Conservation (phyloP, 2,329 filamentous ascomycete genomes). For the Macrophomina phaseolina region DNA sequence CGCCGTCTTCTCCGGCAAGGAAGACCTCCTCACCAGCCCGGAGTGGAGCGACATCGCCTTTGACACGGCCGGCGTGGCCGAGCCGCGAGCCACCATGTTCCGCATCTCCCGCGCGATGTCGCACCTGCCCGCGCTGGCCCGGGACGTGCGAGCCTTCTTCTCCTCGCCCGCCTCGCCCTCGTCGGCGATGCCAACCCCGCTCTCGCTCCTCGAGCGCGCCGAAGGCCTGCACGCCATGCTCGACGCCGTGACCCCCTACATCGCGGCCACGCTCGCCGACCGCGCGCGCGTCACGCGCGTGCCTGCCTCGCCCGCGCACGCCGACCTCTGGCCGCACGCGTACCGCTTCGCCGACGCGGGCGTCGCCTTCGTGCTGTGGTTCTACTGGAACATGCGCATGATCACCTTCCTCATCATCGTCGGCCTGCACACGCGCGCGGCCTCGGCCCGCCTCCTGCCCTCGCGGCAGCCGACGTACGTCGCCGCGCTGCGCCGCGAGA, state of each 20-base stretch:
- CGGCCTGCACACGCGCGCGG: slow-evolving; percentile 9
- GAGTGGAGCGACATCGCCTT: slow-evolving; percentile 43
- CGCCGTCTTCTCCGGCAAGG: slow-evolving; percentile 20
- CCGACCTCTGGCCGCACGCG: not conserved
- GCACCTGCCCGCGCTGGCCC: not conserved
- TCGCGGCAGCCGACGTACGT: not conserved
- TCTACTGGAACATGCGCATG: slow-evolving; percentile 27
- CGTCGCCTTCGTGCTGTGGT: slow-evolving; percentile 20
- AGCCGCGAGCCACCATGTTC: slow-evolving; percentile 21
- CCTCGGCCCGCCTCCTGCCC: not conserved
- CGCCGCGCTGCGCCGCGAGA: slow-evolving; percentile 5
- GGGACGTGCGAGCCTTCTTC: slow-evolving; percentile 16
- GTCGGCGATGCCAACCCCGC: not conserved
- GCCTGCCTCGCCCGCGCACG: not conserved
- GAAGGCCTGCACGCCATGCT: slow-evolving; percentile 2
- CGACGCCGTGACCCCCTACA: slow-evolving; percentile 12
- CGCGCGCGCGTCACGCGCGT: not conserved
- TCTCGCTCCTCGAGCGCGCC: slow-evolving; percentile 10
- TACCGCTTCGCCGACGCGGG: slow-evolving; percentile 21
- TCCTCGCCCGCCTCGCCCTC: not conserved
- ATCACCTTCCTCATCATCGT: not conserved
- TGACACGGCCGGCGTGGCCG: slow-evolving; percentile 36
- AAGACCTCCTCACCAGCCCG: slow-evolving; percentile 35
- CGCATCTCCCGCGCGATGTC: slow-evolving; percentile 14
- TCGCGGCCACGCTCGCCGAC: slow-evolving; percentile 1